Evolutionary conservation across 257 asterid species (phyloP).

Genomic region (Primulina tabacum): DNA sequence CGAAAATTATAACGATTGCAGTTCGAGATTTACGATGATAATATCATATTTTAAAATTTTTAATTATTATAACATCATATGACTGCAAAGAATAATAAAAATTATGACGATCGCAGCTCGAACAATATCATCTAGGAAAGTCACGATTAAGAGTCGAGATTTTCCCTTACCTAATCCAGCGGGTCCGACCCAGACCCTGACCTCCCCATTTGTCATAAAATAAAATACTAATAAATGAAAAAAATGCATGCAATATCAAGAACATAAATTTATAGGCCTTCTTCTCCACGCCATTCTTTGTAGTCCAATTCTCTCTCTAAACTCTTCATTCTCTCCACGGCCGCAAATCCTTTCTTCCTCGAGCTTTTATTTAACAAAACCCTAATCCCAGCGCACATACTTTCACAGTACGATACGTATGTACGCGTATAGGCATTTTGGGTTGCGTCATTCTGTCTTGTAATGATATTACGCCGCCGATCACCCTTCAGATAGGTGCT

Average conservation of each 20-base stretch:
- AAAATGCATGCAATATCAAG: background rate
- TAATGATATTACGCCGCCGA: slow-evolving; percentile 6
- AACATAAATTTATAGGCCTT: background rate
- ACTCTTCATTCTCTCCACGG: background rate
- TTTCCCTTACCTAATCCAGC: too few species aligned
- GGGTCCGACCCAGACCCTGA: too few species aligned
- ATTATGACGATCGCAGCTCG: too few species aligned
- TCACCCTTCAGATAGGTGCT: slow-evolving; percentile 1
- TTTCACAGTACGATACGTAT: background rate
- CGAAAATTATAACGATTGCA: too few species aligned
- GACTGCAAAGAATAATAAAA: too few species aligned
- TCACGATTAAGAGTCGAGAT: too few species aligned
- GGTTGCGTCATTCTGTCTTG: background rate
- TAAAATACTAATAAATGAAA: too few species aligned
- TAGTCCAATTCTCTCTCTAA: slow-evolving; percentile 1
- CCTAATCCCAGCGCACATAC: background rate
- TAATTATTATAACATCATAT: too few species aligned
- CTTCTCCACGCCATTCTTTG: slow-evolving; percentile 10
- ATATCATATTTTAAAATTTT: too few species aligned
- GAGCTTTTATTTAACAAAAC: background rate
- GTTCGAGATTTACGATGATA: too few species aligned
- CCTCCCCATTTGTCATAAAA: too few species aligned
- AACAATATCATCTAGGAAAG: too few species aligned
- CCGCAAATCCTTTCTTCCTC: slow-evolving; percentile 1
- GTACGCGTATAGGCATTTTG: background rate